Conservation (phyloP, 768 basidiomycete species). For the Collybia mongolica region DNA sequence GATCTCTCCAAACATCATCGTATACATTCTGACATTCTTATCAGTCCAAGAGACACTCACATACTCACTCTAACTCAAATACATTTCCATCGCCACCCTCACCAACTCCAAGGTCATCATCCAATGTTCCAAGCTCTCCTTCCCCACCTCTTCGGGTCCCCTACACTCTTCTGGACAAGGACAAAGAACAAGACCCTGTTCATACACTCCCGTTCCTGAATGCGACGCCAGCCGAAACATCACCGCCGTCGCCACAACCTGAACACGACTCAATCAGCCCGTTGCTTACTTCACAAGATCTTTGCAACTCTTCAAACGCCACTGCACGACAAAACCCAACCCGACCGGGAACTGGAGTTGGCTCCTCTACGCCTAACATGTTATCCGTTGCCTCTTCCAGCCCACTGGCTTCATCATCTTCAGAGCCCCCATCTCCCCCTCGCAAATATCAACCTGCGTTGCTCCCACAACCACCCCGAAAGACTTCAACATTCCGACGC, state of each 20-base stretch:
- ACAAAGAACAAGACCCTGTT: not conserved
- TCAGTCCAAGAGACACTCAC: slow-evolving; percentile 50
- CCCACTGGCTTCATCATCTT: slow-evolving; percentile 10
- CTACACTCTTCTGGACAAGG: not conserved
- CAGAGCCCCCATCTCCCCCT: slow-evolving; percentile 1
- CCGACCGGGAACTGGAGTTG: no score
- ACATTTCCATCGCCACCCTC: slow-evolving; percentile 16
- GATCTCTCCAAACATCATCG: slow-evolving; percentile 2
- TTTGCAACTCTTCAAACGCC: no score
- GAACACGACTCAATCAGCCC: no score
- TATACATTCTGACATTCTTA: slow-evolving; percentile 2
- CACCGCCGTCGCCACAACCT: not conserved
- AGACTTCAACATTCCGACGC: slow-evolving; percentile 47
- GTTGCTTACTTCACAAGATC: no score
- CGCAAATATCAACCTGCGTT: slow-evolving; percentile 1
- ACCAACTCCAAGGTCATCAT: slow-evolving; percentile 23
- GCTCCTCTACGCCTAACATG: no score
- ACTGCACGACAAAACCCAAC: no score
- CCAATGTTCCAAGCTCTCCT: not conserved
- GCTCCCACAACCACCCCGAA: slow-evolving; percentile 16
- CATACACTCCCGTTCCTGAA: not conserved
- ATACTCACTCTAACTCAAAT: slow-evolving; percentile 29
- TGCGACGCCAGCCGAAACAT: not conserved
- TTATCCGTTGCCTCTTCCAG: not conserved
- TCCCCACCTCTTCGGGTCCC: not conserved